Conservation (phyloP, 2,329 filamentous ascomycete species). For the Zarea fungicola region DNA sequence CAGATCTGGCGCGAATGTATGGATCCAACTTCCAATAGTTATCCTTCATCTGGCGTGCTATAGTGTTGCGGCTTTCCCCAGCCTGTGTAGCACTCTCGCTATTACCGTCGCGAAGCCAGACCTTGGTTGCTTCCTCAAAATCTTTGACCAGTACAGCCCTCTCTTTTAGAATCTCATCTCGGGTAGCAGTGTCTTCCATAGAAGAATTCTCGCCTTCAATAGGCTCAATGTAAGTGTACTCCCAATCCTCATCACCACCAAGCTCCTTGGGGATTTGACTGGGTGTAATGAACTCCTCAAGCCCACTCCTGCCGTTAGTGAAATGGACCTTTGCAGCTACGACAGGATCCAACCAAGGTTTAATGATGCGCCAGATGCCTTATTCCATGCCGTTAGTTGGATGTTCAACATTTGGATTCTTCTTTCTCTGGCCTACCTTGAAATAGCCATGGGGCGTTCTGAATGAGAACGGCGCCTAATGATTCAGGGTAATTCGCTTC, state of each 20-base stretch:
- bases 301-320: constrained; percentile 72
- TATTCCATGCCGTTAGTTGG: constrained; percentile 14
- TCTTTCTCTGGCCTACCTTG: constrained; percentile 55
- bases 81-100: constrained; percentile 40
- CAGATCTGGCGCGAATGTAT: constrained; percentile 73
- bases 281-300: constrained; percentile 69
- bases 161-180: constrained; percentile 58
- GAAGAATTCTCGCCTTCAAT: constrained; percentile 66
- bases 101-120: constrained; percentile 59
- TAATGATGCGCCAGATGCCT: constrained; percentile 96
- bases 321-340: constrained; percentile 94
- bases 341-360: constrained; percentile 93
- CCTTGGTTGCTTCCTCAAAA: constrained; percentile 68
- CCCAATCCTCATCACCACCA: constrained; percentile 80
- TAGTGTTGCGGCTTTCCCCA: constrained; percentile 51
- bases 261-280: constrained; percentile 74
- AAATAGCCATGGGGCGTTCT: constrained; percentile 97
- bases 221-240: constrained; percentile 78
- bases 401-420: constrained; percentile 9
- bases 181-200: constrained; percentile 61
- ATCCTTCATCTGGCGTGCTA: constrained; percentile 59
- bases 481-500: constrained; percentile 98
- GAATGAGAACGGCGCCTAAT: constrained; percentile 82
- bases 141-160: constrained; percentile 62
- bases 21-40: constrained; percentile 91